Percentiles rank a stretch among this genome's conserved stretches.
These are phyloP conservation scores for Isoetes engelmannii DNA, from an alignment of 83 land plant genomes.

Conservation along the genomic window DNA sequence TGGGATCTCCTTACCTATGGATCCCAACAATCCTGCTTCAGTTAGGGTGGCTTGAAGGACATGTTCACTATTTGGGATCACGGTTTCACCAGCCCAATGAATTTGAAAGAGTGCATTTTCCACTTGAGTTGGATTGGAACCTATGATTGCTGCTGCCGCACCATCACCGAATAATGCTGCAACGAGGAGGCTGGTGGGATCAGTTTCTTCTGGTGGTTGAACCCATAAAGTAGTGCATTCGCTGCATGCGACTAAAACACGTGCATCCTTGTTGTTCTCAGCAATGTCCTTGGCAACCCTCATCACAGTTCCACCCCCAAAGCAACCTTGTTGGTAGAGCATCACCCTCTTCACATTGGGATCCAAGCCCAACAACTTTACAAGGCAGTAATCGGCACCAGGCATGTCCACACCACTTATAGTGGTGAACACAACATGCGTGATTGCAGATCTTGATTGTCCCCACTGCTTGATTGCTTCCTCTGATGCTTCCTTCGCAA, in stretches of 20 bases:
- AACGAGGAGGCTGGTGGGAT: too few relatives aligned
- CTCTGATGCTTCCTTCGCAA: too few relatives aligned
- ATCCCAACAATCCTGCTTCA: neutral
- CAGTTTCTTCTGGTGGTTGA: too few relatives aligned
- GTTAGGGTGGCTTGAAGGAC: neutral
- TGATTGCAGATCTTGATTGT: too few relatives aligned
- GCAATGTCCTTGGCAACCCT: slow-evolving; percentile 13
- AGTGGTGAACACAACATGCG: too few relatives aligned
- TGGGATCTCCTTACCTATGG: neutral
- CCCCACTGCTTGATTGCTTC: neutral
- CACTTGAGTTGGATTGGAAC: neutral
- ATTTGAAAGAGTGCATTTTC: too few relatives aligned
- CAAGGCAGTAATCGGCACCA: slow-evolving; percentile 7
- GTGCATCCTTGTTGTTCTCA: neutral
- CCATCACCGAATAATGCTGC: neutral
- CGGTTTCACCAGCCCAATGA: neutral
- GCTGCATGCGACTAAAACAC: neutral
- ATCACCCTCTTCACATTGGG: slow-evolving; percentile 14
- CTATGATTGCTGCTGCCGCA: neutral
- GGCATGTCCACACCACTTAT: neutral
- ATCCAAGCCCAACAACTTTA: slow-evolving; percentile 12
- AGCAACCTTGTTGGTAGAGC: slow-evolving; percentile 18
- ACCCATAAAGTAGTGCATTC: neutral
- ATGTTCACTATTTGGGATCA: neutral
- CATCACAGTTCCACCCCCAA: slow-evolving; percentile 18